phyloP scores from a whole-genome alignment of 2,329 filamentous ascomycete species.

The Trichophyton rubrum region DNA sequence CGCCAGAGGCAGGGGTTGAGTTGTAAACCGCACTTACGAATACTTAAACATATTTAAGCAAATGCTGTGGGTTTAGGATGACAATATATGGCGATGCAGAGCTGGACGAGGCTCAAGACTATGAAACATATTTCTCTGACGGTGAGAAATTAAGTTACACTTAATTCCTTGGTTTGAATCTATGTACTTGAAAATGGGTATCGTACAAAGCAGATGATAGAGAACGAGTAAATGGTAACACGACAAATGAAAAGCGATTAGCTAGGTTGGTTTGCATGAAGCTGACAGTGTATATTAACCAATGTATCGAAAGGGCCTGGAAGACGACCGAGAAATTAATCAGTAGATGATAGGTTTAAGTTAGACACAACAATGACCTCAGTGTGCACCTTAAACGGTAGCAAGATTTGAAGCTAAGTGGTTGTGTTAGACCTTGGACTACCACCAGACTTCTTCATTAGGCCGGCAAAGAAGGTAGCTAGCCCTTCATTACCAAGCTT shows the following conservation, averaged over 20 bases:
- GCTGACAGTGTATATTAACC: background rate
- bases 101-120: background rate
- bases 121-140: background rate
- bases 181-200: slow-evolving; percentile 4
- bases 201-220: slow-evolving; percentile 4
- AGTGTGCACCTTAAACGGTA: no score
- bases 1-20: no score
- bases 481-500: slow-evolving; percentile 49
- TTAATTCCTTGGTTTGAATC: background rate
- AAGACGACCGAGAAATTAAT: background rate
- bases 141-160: background rate
- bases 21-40: no score
- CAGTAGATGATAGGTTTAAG: background rate
- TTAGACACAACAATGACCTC: background rate
- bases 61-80: no score
- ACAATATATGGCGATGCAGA: background rate
- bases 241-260: background rate
- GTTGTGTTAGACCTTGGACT: slow-evolving; percentile 28
- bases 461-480: slow-evolving; percentile 47
- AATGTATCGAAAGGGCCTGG: background rate
- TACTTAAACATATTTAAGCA: no score
- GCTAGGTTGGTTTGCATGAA: background rate
- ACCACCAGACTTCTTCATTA: slow-evolving; percentile 41
- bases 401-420: background rate
- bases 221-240: background rate